Evolutionary conservation across 495 filamentous ascomycete species (phyloP).

Genomic region (Penicillium antarcticum): DNA sequence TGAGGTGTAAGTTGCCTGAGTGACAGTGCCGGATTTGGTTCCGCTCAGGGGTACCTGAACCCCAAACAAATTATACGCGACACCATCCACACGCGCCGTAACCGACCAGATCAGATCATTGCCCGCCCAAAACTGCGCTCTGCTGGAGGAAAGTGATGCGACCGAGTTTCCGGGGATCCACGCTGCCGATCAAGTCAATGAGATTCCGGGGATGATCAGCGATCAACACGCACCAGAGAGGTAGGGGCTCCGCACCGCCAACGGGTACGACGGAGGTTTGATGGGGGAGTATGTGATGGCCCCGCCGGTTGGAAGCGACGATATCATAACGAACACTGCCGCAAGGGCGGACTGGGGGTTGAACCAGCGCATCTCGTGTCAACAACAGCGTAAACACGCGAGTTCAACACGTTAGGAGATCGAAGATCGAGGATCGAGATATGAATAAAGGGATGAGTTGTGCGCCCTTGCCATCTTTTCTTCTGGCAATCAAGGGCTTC

Average conservation of each 20-base stretch:
- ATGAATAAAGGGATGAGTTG: no score
- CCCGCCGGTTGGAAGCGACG: conserved; percentile 5
- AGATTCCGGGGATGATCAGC: background rate
- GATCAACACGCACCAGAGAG: conserved; percentile 26
- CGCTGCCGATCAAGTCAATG: conserved; percentile 22
- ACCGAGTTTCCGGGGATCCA: conserved; percentile 43
- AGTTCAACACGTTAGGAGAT: no score
- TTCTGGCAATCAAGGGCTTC: conserved; percentile 1
- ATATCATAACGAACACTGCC: background rate
- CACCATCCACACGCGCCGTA: conserved; percentile 39
- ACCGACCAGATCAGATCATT: conserved; percentile 40
- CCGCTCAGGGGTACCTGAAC: conserved; percentile 16
- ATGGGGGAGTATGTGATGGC: conserved; percentile 30
- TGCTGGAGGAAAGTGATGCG: conserved; percentile 25
- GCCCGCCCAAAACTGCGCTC: conserved; percentile 46
- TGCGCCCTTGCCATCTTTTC: no score
- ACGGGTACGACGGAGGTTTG: conserved; percentile 37
- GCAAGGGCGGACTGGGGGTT: background rate
- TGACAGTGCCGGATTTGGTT: conserved; percentile 28
- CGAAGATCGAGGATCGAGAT: no score
- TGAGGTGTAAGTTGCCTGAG: conserved; percentile 34
- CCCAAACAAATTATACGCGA: conserved; percentile 46
- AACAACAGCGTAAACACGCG: no score
- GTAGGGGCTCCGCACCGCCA: conserved; percentile 42
- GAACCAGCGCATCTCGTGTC: background rate